Conservation (phyloP, 441 rosid genomes). For the Pelargonium myrrhifolium region DNA sequence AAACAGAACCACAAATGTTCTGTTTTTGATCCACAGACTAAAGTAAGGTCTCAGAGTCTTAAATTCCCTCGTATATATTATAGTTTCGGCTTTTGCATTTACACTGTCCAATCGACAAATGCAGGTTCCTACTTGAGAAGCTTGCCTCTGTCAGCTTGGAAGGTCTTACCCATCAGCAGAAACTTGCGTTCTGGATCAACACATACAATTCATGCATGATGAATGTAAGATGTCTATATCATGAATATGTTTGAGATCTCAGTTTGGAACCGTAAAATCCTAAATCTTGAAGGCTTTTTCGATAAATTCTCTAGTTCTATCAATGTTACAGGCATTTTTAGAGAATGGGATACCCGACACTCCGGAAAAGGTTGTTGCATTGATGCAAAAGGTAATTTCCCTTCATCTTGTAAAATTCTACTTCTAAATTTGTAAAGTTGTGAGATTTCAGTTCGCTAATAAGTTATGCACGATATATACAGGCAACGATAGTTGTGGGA, state of each 20-base stretch:
- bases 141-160: slow-evolving; percentile 58
- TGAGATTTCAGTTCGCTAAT: not conserved
- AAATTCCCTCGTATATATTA: slow-evolving; percentile 1
- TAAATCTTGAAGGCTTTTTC: not conserved
- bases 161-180: slow-evolving; percentile 77
- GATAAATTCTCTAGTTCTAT: not conserved
- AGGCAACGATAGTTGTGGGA: slow-evolving; percentile 72
- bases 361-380: slow-evolving; percentile 50
- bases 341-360: slow-evolving; percentile 69
- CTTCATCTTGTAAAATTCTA: not conserved
- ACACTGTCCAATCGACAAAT: slow-evolving; percentile 16
- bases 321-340: slow-evolving; percentile 47
- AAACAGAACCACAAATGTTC: slow-evolving; percentile 36
- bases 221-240: slow-evolving; percentile 43
- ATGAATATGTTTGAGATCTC: slow-evolving; percentile 47
- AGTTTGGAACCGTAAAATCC: not conserved
- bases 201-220: slow-evolving; percentile 66
- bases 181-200: slow-evolving; percentile 93
- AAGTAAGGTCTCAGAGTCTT: slow-evolving; percentile 43
- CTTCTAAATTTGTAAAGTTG: no score
- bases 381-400: slow-evolving; percentile 56
- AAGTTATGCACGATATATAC: not conserved
- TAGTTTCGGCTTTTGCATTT: not conserved
- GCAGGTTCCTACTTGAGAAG: slow-evolving; percentile 62
- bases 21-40: slow-evolving; percentile 56